Evolutionary conservation across 2,329 filamentous ascomycete species (phyloP).

Genomic region (Calycina herbarum): DNA sequence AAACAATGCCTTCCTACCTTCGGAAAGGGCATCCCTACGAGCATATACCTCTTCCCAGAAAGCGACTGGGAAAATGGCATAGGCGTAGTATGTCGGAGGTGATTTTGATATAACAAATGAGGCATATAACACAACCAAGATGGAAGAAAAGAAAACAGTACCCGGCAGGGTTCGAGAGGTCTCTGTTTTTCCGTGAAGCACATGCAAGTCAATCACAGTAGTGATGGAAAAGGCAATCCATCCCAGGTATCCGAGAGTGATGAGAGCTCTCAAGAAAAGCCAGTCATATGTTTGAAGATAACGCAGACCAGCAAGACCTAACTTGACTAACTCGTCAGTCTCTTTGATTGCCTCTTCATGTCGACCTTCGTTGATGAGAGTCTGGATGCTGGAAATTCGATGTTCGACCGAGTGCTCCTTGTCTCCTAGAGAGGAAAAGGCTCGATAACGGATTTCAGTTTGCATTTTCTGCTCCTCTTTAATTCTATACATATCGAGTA

Average conservation of each 20-base stretch:
- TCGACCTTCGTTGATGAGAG: conserved; percentile 63
- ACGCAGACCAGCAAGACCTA: conserved; percentile 77
- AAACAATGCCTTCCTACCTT: conserved; percentile 69
- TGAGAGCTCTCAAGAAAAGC: conserved; percentile 86
- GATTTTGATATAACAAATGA: conserved; percentile 79
- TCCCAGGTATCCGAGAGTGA: conserved; percentile 87
- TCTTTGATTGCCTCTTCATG: conserved; percentile 78
- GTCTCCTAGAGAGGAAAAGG: conserved; percentile 70
- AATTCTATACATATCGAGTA: conserved; percentile 93
- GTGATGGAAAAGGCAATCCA: conserved; percentile 94
- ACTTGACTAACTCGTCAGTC: conserved; percentile 73
- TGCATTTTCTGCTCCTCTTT: conserved; percentile 84
- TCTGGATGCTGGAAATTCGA: conserved; percentile 66
- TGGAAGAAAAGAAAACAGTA: conserved; percentile 69
- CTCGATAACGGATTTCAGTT: conserved; percentile 73
- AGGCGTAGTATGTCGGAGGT: conserved; percentile 82
- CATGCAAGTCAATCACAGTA: conserved; percentile 84
- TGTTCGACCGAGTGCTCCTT: conserved; percentile 62
- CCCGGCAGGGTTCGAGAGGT: conserved; percentile 62
- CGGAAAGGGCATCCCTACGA: conserved; percentile 65
- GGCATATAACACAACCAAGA: conserved; percentile 74
- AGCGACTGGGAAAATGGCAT: conserved; percentile 85
- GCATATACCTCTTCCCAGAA: conserved; percentile 98
- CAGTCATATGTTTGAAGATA: conserved; percentile 99
- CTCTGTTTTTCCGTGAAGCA: conserved; percentile 69